These are phyloP conservation scores for Rosa hybrid DNA, from an alignment of 331 rosid species.

Conservation along the genomic window DNA sequence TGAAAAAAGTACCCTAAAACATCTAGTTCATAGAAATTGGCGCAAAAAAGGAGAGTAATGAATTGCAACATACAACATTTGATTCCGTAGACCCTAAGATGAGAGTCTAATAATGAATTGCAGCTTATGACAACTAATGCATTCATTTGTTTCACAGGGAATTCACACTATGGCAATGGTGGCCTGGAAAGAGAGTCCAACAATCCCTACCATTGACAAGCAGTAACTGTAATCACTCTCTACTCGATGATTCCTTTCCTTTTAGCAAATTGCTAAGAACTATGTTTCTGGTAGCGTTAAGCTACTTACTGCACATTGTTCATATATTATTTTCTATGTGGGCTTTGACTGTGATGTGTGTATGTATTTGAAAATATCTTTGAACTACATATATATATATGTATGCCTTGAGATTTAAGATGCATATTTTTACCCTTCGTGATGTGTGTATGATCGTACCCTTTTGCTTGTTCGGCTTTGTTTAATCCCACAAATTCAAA, in stretches of 20 bases:
- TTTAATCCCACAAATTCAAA: too few relatives aligned
- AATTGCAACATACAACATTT: too few relatives aligned
- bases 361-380: neutral
- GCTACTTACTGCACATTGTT: neutral
- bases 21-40: too few relatives aligned
- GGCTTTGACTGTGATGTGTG: neutral
- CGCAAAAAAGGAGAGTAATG: too few relatives aligned
- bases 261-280: neutral
- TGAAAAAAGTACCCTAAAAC: too few relatives aligned
- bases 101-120: neutral
- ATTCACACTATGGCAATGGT: conserved; percentile 44
- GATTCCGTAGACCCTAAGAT: neutral
- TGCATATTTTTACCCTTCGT: too few relatives aligned
- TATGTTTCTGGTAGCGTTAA: neutral
- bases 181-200: conserved; percentile 48
- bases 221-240: conserved; percentile 44
- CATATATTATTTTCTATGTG: neutral
- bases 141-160: conserved; percentile 39
- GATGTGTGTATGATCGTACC: too few relatives aligned
- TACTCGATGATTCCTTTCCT: neutral
- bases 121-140: conserved; percentile 13
- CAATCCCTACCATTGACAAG: conserved; percentile 31
- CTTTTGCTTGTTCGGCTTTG: too few relatives aligned
- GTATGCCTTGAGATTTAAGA: too few relatives aligned
- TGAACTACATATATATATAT: neutral